Evolutionary conservation across 305 asterid genomes (phyloP), one percentile per base, ranked within the genome.

Genomic region (Ilex paraguariensis): DNA sequence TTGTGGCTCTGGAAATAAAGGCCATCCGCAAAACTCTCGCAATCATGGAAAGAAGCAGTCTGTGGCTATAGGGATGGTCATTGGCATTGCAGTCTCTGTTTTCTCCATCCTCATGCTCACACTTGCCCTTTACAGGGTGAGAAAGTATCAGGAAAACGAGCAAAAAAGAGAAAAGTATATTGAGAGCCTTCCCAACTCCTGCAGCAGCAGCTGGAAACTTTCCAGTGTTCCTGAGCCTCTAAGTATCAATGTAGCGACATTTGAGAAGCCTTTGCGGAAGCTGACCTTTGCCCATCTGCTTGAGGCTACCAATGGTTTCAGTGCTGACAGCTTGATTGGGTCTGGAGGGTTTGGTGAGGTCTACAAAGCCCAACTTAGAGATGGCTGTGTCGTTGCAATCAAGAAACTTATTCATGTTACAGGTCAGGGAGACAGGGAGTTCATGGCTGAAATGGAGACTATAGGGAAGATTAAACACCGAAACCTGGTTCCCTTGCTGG

Each of bases 371-470:
- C 91, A 76, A 55, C 66, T 91, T 54, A 67, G 67, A 30, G 96
- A 91, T 11, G 96, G 98, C 0, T 79, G 81, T 30, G 80, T 82
- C 0, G 98, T 91, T 1, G 98, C 98, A 3, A 91, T 91, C 49
- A 91, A 91, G 87, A 91, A 91, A 62, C 86, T 91, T 6, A 82
- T 88, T 11, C 88, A 84, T n/a, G 88, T 86, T 4, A 91, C 96
- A 0, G 86, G 91, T 31, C 98, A 91, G 62, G 98, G 98, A 8
- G 98, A 91, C 42, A 56, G 98, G 11, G 98, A 91, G 42, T 91
- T 91, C 68, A 86, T 88, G 94, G 98, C 98, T 1, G 98, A 91
- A 65, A 91, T 91, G 97, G 97, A 91, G 63, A 91, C 97, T 0
- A 91, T 91, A 4, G 97, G 97, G 39, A 91, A 88, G 66, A 88